A percentile compares a stretch with the other conserved stretches of the same genome.
phyloP scores from a whole-genome alignment of 371 early-diverging fungal species.

The Mortierella polycephala region DNA sequence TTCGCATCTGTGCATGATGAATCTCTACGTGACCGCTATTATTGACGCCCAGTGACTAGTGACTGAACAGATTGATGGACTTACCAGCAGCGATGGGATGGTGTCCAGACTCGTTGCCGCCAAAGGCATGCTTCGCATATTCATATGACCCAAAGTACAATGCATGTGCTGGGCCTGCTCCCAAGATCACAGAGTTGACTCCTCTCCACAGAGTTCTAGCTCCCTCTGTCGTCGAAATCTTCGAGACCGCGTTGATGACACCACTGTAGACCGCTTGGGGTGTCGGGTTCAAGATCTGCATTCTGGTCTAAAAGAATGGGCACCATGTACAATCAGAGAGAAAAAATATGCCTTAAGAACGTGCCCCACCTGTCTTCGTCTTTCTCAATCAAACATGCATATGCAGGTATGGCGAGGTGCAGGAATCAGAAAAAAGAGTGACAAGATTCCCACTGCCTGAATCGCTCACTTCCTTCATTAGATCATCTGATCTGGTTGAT shows the following conservation, averaged over 20 bases:
- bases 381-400: no score
- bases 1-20: no score
- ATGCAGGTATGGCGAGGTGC: no score
- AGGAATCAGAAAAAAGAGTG: no score
- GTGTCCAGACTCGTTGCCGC: constrained; percentile 65
- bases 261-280: constrained; percentile 72
- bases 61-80: not conserved
- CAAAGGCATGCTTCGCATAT: constrained; percentile 81
- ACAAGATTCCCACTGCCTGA: no score
- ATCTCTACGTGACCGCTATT: no score
- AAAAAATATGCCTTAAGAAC: constrained; percentile 13
- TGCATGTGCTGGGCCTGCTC: constrained; percentile 97
- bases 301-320: constrained; percentile 72
- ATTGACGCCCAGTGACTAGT: no score
- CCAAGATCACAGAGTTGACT: constrained; percentile 89
- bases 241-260: constrained; percentile 67
- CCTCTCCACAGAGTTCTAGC: constrained; percentile 89
- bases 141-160: constrained; percentile 97
- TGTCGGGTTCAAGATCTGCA: constrained; percentile 80
- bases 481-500: no score
- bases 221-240: constrained; percentile 79
- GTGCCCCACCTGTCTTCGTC: not conserved
- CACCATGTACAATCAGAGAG: not conserved
- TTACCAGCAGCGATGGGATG: constrained; percentile 74
- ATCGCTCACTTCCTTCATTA: no score